phyloP scores from a whole-genome alignment of 495 filamentous ascomycete genomes.

The Penicillium cosmopolitanum region DNA sequence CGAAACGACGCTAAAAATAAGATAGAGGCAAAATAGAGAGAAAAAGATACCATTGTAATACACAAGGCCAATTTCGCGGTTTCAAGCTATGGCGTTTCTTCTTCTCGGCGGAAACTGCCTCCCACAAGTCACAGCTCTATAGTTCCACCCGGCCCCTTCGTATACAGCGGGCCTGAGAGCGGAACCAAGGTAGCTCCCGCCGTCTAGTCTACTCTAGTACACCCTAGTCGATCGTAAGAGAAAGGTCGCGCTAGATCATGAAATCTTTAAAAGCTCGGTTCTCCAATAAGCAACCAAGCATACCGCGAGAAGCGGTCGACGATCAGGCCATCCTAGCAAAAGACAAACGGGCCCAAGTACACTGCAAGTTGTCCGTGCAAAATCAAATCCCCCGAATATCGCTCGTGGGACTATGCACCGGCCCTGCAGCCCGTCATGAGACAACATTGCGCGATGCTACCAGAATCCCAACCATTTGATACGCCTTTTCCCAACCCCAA shows the following conservation, averaged over 20 bases:
- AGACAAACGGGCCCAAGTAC: not conserved
- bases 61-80: not conserved
- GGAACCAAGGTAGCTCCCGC: slow-evolving; percentile 22
- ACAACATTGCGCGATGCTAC: slow-evolving; percentile 11
- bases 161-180: slow-evolving; percentile 19
- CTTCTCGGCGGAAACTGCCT: not conserved
- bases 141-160: slow-evolving; percentile 15
- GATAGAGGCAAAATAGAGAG: too few relatives aligned
- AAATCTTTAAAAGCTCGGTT: slow-evolving; percentile 12
- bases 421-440: slow-evolving; percentile 17
- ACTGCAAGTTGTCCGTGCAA: not conserved
- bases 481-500: not conserved
- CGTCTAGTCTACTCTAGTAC: not conserved
- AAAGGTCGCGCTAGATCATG: slow-evolving; percentile 8
- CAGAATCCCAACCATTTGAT: slow-evolving; percentile 2
- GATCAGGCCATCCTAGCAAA: slow-evolving; percentile 5
- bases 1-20: not conserved
- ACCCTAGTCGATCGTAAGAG: slow-evolving; percentile 14
- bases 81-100: slow-evolving; percentile 1
- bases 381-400: not conserved
- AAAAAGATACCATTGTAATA: too few relatives aligned
- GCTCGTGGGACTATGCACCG: slow-evolving; percentile 3
- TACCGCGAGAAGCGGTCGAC: slow-evolving; percentile 12
- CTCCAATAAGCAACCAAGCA: not conserved
- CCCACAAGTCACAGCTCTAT: not conserved